Percentiles rank a stretch among this genome's conserved stretches.
Conservation (phyloP, 2,329 filamentous ascomycete genomes). For the Sarocladium oryzae region DNA sequence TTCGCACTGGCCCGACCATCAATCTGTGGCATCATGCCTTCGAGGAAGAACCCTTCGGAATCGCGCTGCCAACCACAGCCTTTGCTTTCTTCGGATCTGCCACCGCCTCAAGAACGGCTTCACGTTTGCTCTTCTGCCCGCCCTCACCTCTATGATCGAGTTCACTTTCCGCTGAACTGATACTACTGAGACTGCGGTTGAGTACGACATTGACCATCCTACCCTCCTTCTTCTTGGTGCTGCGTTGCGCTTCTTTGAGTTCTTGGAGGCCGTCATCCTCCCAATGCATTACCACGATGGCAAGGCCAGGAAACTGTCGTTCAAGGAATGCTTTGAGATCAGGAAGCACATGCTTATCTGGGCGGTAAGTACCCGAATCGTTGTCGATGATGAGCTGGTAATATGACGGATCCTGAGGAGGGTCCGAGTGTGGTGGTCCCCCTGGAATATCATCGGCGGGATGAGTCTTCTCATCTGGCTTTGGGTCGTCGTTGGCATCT, state of each 20-base stretch:
- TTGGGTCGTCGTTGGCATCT: conserved; percentile 31
- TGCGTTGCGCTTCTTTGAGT: conserved; percentile 70
- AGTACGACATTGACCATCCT: conserved; percentile 46
- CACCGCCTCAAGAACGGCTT: conserved; percentile 43
- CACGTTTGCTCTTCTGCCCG: conserved; percentile 42
- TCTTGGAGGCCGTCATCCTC: conserved; percentile 66
- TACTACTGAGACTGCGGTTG: conserved; percentile 45
- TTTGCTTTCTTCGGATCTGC: conserved; percentile 43
- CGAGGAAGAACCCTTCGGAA: conserved; percentile 15
- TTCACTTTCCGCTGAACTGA: conserved; percentile 48
- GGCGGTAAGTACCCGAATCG: conserved; percentile 87
- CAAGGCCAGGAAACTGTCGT: conserved; percentile 68
- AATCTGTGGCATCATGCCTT: no score
- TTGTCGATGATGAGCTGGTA: conserved; percentile 95
- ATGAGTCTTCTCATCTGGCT: conserved; percentile 43
- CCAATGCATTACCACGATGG: conserved; percentile 69
- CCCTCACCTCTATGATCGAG: conserved; percentile 40
- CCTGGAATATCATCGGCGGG: conserved; percentile 40
- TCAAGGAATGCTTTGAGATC: conserved; percentile 64
- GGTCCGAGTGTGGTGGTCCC: conserved; percentile 37
- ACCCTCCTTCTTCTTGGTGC: conserved; percentile 63
- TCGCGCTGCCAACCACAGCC: conserved; percentile 22
- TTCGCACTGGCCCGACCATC: no score
- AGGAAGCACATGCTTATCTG: conserved; percentile 70
- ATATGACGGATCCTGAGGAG: conserved; percentile 41